A percentile compares a stretch with the other conserved stretches of the same genome.
Evolutionary conservation across 441 rosid species (phyloP).

Genomic region (Adansonia rubrostipa): DNA sequence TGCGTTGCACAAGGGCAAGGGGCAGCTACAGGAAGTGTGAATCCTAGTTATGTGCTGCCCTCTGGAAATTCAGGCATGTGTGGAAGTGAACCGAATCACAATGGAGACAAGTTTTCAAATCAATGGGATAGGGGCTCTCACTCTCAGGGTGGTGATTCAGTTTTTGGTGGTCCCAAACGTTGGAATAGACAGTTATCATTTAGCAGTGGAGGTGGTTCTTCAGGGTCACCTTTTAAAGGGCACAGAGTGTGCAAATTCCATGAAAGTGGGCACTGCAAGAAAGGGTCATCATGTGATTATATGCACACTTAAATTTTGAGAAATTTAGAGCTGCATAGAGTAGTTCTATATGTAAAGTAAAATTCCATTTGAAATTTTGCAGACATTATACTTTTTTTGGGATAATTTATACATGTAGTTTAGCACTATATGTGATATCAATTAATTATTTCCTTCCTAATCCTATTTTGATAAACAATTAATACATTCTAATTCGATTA

Average conservation of each 20-base stretch:
- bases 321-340: slow-evolving; percentile 33
- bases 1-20: slow-evolving; percentile 55
- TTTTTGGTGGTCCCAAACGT: slow-evolving; percentile 49
- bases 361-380: slow-evolving; percentile 7
- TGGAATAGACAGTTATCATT: slow-evolving; percentile 76
- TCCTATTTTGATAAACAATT: too few relatives aligned
- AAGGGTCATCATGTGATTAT: slow-evolving; percentile 83
- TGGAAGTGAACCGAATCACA: slow-evolving; percentile 60
- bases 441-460: too few relatives aligned
- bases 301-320: slow-evolving; percentile 52
- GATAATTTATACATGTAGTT: slow-evolving; percentile 18
- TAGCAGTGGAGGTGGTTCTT: slow-evolving; percentile 48
- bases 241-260: slow-evolving; percentile 77
- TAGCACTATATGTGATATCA: background rate
- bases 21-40: slow-evolving; percentile 40
- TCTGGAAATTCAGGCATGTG: slow-evolving; percentile 51
- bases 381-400: background rate
- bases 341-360: slow-evolving; percentile 49
- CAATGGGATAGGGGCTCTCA: slow-evolving; percentile 42
- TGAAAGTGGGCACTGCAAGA: slow-evolving; percentile 80
- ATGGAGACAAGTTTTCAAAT: slow-evolving; percentile 49
- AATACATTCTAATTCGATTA: too few relatives aligned
- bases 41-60: slow-evolving; percentile 44
- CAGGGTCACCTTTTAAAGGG: slow-evolving; percentile 55
- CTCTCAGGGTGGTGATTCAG: slow-evolving; percentile 54